Evolutionary conservation across 2,329 filamentous ascomycete genomes (phyloP), one percentile per base, ranked within the genome.

Genomic region (Amylocarpus encephaloides): DNA sequence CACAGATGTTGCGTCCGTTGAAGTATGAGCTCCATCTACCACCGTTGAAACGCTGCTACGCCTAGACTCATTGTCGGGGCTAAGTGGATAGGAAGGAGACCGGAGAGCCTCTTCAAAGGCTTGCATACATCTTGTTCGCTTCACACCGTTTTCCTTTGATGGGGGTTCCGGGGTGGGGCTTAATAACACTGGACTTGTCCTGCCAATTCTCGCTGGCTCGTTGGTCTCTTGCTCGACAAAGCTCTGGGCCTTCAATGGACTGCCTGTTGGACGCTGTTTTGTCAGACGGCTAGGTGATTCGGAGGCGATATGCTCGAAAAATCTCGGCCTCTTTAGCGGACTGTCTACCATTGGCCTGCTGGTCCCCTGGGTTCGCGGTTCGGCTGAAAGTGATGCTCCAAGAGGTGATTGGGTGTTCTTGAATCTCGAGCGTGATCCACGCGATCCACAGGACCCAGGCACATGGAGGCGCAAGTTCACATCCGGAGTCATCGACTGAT

Each of bases 401-500:
- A 53, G 16, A 10, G 57, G 50, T 7, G 62, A 59, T 10, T 53
- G 49, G n/a, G 43, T 39, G 39, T 59, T 59, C 19, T 59, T 59
- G 33, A 61, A 52, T 49, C 55, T 55, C 10, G 58, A 59, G 13
- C 59, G 46, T 12, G 58, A 61, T 44, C 53, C 56, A 10, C 60
- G 58, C 11, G 59, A 62, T 43, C 52, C 54, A 26, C 22, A 7
- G 7, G 22, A 26, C 50, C 62, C 66, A 7, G 50, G 47, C 13
- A 66, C 58, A 30, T 52, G 49, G 19, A 64, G 64, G 38, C 64
- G 59, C 33, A 65, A 54, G 26, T 59, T 61, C 16, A 80, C 73
- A 26, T 77, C 74, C 1, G 79, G 79, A 0, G 74, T 77, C 22
- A 77, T 72, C 0, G 80, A 83, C 2, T 79, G 73, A 4, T 77